phyloP scores from a whole-genome alignment of 768 basidiomycete genomes.

The Boletus speciosus region DNA sequence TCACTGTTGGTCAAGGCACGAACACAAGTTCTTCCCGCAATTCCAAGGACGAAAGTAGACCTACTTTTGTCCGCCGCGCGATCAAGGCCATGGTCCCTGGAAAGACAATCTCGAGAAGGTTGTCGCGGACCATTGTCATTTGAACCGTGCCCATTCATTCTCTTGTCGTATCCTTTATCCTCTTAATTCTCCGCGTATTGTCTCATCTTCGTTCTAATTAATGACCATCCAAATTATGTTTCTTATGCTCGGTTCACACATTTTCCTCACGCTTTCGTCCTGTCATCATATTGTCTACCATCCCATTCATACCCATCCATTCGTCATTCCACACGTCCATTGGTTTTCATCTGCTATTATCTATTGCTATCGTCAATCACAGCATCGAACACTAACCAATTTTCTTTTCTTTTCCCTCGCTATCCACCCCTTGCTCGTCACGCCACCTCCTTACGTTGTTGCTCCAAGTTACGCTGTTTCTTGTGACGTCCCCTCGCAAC shows the following conservation, averaged over 20 bases:
- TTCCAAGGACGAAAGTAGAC: slow-evolving; percentile 44
- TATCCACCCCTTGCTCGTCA: background rate
- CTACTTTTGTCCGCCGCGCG: slow-evolving; percentile 62
- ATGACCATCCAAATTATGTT: slow-evolving; percentile 13
- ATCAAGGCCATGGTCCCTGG: slow-evolving; percentile 74
- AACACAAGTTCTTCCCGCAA: slow-evolving; percentile 21
- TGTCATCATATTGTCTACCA: slow-evolving; percentile 26
- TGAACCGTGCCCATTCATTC: slow-evolving; percentile 9
- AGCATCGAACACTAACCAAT: slow-evolving; percentile 11
- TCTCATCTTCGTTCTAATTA: slow-evolving; percentile 19
- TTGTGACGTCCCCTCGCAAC: slow-evolving; percentile 14
- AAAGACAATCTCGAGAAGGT: slow-evolving; percentile 50
- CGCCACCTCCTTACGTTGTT: slow-evolving; percentile 11
- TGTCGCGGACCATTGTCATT: slow-evolving; percentile 39
- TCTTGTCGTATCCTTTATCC: background rate
- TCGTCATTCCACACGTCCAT: slow-evolving; percentile 24
- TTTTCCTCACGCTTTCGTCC: slow-evolving; percentile 11
- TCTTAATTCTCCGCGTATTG: background rate
- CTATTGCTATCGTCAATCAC: slow-evolving; percentile 32
- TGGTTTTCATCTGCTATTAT: slow-evolving; percentile 31
- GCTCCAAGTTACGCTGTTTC: slow-evolving; percentile 14
- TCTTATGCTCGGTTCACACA: slow-evolving; percentile 13
- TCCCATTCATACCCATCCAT: slow-evolving; percentile 12
- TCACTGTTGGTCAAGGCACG: slow-evolving; percentile 35
- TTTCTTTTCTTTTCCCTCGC: background rate